phyloP scores from a whole-genome alignment of 192 early-diverging fungal species.

The Phlyctochytrium arcticum region DNA sequence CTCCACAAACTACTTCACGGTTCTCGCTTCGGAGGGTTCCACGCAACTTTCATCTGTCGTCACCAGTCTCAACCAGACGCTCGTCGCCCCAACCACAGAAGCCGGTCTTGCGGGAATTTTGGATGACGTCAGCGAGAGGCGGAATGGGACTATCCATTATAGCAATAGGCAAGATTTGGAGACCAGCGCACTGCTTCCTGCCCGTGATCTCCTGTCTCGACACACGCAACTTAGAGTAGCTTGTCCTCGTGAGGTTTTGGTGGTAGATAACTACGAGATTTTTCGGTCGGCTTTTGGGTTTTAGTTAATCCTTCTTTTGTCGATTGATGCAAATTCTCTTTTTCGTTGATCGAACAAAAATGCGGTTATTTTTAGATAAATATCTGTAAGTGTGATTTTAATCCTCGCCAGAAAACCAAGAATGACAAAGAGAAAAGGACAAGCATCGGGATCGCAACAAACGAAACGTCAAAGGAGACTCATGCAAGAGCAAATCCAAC shows the following conservation, averaged over 20 bases:
- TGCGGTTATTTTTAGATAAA: too few species aligned
- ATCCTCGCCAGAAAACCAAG: too few species aligned
- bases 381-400: too few species aligned
- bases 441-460: too few species aligned
- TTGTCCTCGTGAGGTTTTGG: neutral
- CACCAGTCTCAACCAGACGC: neutral
- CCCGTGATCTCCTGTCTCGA: neutral
- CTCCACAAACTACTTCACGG: neutral
- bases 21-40: neutral
- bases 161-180: neutral
- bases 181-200: neutral
- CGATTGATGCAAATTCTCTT: too few species aligned
- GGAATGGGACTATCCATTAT: conserved; percentile 3
- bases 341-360: too few species aligned
- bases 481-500: too few species aligned
- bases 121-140: neutral
- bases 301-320: too few species aligned
- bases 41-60: neutral
- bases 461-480: too few species aligned
- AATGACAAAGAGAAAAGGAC: too few species aligned
- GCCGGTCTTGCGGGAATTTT: neutral
- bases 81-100: conserved; percentile 3
- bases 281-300: neutral
- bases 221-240: neutral
- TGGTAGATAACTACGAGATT: conserved; percentile 3